Evolutionary conservation across 2,329 filamentous ascomycete species (phyloP).

Genomic region (Colletotrichum sojae): DNA sequence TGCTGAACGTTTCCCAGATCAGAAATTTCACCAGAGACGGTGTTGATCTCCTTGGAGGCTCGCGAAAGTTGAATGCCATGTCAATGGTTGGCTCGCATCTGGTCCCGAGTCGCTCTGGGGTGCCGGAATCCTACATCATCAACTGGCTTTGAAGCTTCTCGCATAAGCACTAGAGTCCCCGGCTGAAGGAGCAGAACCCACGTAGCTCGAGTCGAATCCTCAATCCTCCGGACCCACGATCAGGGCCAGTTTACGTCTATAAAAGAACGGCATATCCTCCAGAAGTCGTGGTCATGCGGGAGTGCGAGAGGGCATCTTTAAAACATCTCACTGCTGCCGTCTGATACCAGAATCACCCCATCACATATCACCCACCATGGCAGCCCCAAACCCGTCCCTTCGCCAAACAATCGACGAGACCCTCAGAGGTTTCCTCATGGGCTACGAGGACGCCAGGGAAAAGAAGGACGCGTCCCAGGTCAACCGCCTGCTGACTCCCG

Average conservation of each 20-base stretch:
- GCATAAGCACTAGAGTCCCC: slow-evolving; percentile 4
- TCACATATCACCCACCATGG: background rate
- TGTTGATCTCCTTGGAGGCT: too few relatives aligned
- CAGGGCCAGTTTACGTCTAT: background rate
- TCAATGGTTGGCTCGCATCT: too few relatives aligned
- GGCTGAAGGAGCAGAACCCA: background rate
- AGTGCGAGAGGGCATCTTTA: background rate
- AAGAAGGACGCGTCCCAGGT: slow-evolving; percentile 3
- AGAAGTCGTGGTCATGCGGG: too few relatives aligned
- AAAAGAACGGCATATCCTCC: background rate
- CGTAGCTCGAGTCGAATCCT: background rate
- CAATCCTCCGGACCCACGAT: background rate
- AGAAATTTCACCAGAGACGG: too few relatives aligned
- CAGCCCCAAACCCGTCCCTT: background rate
- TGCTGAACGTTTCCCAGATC: too few relatives aligned
- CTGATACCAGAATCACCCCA: background rate
- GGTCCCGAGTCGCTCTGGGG: background rate
- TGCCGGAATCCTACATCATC: background rate
- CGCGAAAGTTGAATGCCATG: too few relatives aligned
- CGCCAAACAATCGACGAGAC: slow-evolving; percentile 16
- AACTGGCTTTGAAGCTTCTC: background rate
- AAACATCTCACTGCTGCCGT: background rate
- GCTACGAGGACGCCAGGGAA: slow-evolving; percentile 5
- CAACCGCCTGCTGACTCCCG: background rate
- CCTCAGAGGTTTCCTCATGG: background rate